Conservation (phyloP, 345 rosid species). For the Diplotaxis tenuifolia region DNA sequence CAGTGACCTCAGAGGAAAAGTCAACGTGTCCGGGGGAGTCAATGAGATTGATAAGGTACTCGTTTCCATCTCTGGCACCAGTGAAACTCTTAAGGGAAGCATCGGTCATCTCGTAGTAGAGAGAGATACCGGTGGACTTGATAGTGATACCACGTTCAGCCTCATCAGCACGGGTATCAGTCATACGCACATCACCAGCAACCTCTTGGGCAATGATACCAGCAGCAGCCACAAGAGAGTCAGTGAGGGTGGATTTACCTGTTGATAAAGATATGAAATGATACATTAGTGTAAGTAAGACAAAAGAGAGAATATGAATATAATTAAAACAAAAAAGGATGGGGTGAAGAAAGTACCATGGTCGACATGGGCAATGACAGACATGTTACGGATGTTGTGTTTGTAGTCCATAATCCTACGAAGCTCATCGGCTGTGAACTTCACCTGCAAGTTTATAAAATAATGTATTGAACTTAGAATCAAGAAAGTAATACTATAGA, state of each 20-base stretch:
- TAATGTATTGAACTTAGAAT: not conserved
- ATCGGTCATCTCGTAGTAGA: constrained; percentile 64
- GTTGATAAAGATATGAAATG: not conserved
- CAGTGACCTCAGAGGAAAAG: constrained; percentile 84
- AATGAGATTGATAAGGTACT: constrained; percentile 76
- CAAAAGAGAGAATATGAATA: not conserved
- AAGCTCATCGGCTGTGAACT: constrained; percentile 39
- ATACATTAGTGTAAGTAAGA: not conserved
- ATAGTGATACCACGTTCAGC: constrained; percentile 90
- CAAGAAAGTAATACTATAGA: not conserved
- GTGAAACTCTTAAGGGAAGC: constrained; percentile 52
- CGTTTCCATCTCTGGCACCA: constrained; percentile 66
- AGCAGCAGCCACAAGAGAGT: constrained; percentile 89
- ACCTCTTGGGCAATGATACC: constrained; percentile 88
- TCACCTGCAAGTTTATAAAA: constrained; percentile 16
- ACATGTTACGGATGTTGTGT: constrained; percentile 39
- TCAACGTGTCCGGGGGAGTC: constrained; percentile 88
- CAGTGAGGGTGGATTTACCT: constrained; percentile 86
- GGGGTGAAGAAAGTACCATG: constrained; percentile 10
- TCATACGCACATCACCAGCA: constrained; percentile 93
- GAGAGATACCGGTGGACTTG: constrained; percentile 84
- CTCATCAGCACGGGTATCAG: constrained; percentile 81
- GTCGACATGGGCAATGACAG: constrained; percentile 40
- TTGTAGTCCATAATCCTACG: constrained; percentile 39
- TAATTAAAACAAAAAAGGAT: not conserved